These are phyloP conservation scores for Rosellinia necatrix DNA, from an alignment of 2,329 filamentous ascomycete genomes.

Conservation along the genomic window DNA sequence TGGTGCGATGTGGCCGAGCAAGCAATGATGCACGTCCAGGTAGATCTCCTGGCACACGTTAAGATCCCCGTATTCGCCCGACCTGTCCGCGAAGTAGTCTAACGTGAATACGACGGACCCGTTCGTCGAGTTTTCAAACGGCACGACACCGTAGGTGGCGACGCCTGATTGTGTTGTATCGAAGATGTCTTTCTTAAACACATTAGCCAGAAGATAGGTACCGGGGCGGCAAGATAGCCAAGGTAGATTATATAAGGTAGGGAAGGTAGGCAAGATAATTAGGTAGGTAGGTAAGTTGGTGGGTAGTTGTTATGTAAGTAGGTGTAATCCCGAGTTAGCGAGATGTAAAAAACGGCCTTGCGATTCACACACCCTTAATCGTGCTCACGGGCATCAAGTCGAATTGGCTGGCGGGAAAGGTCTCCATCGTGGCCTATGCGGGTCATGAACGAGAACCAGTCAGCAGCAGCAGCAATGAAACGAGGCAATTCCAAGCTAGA, in stretches of 20 bases:
- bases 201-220: too few relatives aligned
- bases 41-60: slow-evolving; percentile 83
- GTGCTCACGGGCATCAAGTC: slow-evolving; percentile 55
- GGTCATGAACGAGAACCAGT: neutral
- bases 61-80: slow-evolving; percentile 67
- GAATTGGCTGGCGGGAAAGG: slow-evolving; percentile 54
- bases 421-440: slow-evolving; percentile 50
- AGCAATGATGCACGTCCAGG: slow-evolving; percentile 84
- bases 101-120: slow-evolving; percentile 89
- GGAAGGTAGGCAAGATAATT: neutral
- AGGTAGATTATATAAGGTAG: neutral
- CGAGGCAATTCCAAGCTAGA: slow-evolving; percentile 23
- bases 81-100: slow-evolving; percentile 81
- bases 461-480: neutral
- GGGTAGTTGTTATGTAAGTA: too few relatives aligned
- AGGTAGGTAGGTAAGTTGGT: too few relatives aligned
- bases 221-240: neutral
- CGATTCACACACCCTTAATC: slow-evolving; percentile 48
- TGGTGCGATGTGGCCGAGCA: slow-evolving; percentile 61
- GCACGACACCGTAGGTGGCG: slow-evolving; percentile 78
- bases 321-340: neutral
- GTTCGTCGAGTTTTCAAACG: slow-evolving; percentile 96
- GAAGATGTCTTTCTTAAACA: slow-evolving; percentile 76
- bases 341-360: neutral
- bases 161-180: slow-evolving; percentile 70